Evolutionary conservation across 1,284 basidiomycete genomes (phyloP).

Genomic region (Wolfiporia cocos): DNA sequence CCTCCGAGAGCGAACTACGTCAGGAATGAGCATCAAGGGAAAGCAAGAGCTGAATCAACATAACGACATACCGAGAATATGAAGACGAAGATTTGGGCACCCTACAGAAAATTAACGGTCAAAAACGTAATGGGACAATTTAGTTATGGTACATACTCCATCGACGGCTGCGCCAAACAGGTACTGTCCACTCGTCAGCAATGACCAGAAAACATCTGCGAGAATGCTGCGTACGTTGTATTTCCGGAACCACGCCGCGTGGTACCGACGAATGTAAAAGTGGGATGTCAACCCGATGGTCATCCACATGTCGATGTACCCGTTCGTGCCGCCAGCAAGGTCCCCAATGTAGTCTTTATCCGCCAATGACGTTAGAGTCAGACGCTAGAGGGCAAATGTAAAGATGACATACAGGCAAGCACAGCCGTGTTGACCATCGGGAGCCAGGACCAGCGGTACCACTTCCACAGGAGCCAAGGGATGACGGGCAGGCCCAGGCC

Average conservation of each 20-base stretch:
- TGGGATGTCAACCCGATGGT: slow-evolving; percentile 19
- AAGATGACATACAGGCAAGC: slow-evolving; percentile 2
- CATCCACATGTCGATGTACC: slow-evolving; percentile 8
- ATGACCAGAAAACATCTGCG: background rate
- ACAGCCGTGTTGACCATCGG: slow-evolving; percentile 7
- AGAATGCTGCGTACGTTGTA: slow-evolving; percentile 34
- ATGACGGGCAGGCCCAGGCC: slow-evolving; percentile 6
- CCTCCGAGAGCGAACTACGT: slow-evolving; percentile 3
- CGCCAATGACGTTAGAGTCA: slow-evolving; percentile 19
- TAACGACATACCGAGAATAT: slow-evolving; percentile 3
- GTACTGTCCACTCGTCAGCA: background rate
- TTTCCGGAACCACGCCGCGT: slow-evolving; percentile 43
- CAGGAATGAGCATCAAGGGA: background rate
- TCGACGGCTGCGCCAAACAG: slow-evolving; percentile 1
- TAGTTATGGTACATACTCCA: background rate
- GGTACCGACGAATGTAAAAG: slow-evolving; percentile 18
- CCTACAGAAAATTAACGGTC: background rate
- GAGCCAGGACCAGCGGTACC: slow-evolving; percentile 6
- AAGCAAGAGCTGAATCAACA: background rate
- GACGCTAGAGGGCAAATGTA: too few species aligned
- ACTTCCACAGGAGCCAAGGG: slow-evolving; percentile 8
- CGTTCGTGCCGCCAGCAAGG: slow-evolving; percentile 1
- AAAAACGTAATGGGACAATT: background rate
- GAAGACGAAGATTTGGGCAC: slow-evolving; percentile 5
- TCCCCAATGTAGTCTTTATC: slow-evolving; percentile 7